A percentile compares a stretch with the other conserved stretches of the same genome.
Conservation (phyloP, 441 rosid genomes). For the Pelargonium fulgidum region DNA sequence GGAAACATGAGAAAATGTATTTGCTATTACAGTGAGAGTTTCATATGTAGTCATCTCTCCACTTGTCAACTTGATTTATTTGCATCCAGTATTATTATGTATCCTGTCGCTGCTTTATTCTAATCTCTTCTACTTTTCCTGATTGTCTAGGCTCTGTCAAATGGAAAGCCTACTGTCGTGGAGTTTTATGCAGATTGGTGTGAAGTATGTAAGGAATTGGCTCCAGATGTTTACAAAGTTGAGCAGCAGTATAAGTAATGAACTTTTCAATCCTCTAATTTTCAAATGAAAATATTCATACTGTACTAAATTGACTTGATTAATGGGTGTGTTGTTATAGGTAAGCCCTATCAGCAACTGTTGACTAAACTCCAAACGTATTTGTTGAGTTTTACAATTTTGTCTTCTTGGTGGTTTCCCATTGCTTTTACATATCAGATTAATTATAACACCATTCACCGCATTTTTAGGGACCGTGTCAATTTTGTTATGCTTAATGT, state of each 20-base stretch:
- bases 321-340: not conserved
- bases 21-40: too few relatives aligned
- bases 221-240: conserved; percentile 89
- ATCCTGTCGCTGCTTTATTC: too few relatives aligned
- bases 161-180: conserved; percentile 91
- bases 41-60: too few relatives aligned
- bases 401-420: not conserved
- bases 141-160: conserved; percentile 59
- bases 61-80: too few relatives aligned
- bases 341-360: not conserved
- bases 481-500: conserved; percentile 94
- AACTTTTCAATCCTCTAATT: conserved; percentile 2
- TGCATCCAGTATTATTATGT: too few relatives aligned
- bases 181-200: conserved; percentile 99
- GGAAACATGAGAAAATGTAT: too few relatives aligned
- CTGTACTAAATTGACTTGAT: too few relatives aligned
- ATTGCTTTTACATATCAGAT: not conserved
- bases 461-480: conserved; percentile 55
- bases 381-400: not conserved
- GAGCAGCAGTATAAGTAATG: conserved; percentile 84
- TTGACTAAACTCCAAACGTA: not conserved
- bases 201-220: conserved; percentile 86
- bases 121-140: not conserved
- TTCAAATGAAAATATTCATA: too few relatives aligned
- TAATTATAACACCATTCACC: not conserved